Evolutionary conservation across 129 eudicot species (phyloP), one percentile per base, ranked within the genome.

Genomic region (Saussurea involucrata): DNA sequence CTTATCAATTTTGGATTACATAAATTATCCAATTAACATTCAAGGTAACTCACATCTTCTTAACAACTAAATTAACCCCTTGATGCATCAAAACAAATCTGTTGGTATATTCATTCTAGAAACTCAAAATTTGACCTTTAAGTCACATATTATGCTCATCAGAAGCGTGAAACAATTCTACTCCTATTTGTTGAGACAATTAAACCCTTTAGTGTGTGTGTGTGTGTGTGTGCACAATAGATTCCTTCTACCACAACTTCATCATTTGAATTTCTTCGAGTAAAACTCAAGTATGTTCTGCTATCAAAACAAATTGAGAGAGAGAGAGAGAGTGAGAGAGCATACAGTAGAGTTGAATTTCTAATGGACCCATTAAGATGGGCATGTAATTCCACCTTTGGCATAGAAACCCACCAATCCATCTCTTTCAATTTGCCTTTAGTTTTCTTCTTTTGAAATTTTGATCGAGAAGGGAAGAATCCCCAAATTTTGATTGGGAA

Each of bases 341-440:
- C 71, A 21, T 91, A 94, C 98, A 89, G 86, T 21, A 91, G 78
- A 86, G 97, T 94, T 72, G 97, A 86, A 80, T 88, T 84, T 78
- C 98, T 77, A 67, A 91, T 90, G 68, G 98, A 94, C 5, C 98
- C 98, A 79, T 91, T 91, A 37, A 94, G 97, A 82, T 94, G 98
- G 49, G 98, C 97, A 75, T 94, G 98, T 42, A 94, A 82, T 81
- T 91, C 98, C 64, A 94, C 88, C 83, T 94, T 94, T 27, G 98
- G 98, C 87, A 93, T 82, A 55, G 83, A 69, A 46, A 80, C 74
- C 75, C 86, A 93, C 92, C 84, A 87, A 44, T 88, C 91, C 88
- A 83, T 84, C 82, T 80, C 82, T 63, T 24, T 70, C 32, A 55
- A 74, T 80, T 61, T 27, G 17, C 34, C 58, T 46, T 82, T 66